phyloP scores from a whole-genome alignment of 2,329 filamentous ascomycete genomes.

The Eutypa lata region DNA sequence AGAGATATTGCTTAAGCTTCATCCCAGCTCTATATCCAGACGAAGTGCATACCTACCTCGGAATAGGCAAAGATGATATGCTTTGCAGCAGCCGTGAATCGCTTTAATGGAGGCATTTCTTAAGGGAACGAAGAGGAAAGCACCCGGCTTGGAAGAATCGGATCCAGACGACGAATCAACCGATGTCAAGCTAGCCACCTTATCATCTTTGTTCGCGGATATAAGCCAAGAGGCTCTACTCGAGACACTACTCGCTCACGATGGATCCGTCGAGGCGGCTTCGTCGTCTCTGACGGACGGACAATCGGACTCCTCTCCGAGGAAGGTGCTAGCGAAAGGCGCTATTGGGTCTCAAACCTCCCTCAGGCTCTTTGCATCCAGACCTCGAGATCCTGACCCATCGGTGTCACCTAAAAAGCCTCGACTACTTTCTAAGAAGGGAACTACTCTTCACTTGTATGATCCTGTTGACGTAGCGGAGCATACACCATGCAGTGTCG shows the following conservation, averaged over 20 bases:
- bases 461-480: conserved; percentile 75
- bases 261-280: conserved; percentile 71
- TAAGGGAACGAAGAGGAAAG: conserved; percentile 50
- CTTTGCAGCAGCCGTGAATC: neutral
- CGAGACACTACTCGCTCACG: conserved; percentile 72
- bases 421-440: conserved; percentile 66
- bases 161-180: conserved; percentile 63
- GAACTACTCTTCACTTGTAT: conserved; percentile 80
- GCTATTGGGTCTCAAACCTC: conserved; percentile 61
- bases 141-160: conserved; percentile 14
- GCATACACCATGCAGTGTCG: conserved; percentile 85
- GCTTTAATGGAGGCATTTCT: conserved; percentile 56
- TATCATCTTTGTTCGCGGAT: conserved; percentile 72
- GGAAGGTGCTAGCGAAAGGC: conserved; percentile 27
- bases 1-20: too few species aligned
- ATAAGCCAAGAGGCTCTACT: conserved; percentile 66
- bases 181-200: conserved; percentile 81
- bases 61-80: neutral
- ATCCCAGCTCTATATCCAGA: too few species aligned
- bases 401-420: conserved; percentile 35
- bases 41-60: too few species aligned
- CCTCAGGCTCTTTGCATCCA: conserved; percentile 48
- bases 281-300: conserved; percentile 49
- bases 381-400: conserved; percentile 7
- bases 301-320: conserved; percentile 21